Base-by-base conservation (phyloP, 1,284 basidiomycete genomes). In the Coniferiporia weirii region DNA sequence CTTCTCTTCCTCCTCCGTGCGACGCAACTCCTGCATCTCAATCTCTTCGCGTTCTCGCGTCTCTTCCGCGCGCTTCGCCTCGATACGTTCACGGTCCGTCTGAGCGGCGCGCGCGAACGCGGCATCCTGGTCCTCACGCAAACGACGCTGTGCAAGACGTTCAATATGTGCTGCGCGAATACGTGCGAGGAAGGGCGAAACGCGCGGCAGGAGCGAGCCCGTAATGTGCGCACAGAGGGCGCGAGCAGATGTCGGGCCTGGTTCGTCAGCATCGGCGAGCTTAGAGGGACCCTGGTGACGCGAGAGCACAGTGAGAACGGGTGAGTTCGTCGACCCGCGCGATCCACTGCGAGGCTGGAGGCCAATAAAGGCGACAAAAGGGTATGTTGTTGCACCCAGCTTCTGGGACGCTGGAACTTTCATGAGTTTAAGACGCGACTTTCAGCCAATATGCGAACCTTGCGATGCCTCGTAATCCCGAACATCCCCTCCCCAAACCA, bases 331-430 rank as follows among this genome's bases (percentile, higher is more conserved):
- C 15, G 76, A 69, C 1, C 77, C 70, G 62, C 55, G 75, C 65
- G 64, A 57, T 54, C 66, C 65, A 40, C 85, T 79, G 5, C 80
- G 80, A 0, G 94, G 89, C 66, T 97, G 91, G 38, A 96, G 80
- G 0, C 93, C 88, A 51, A 96, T 74, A 70, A 98, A 98, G 0
- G 92, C 91, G 52, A 98, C 79, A 63, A 95, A 95, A 0, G 95
- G 95, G 66, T 91, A 97, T 0, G 93, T 94, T 2, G 93, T 96
- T 1, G 87, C 86, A 66, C 92, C 87, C 0, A 97, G 76, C 64
- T 95, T 94, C 66, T 91, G 85, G 0, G 91, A 77, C 6, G 92
- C 94, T 92, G 27, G 68, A 27, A 45, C 38, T 54, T 59, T 43
- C 36, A 36, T 53, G 51, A 60, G 51, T 54, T 35, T 27, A 34